Evolutionary conservation across 2,329 filamentous ascomycete species (phyloP), one percentile per base, ranked within the genome.

Genomic region (Ceratocystiopsis sp.): DNA sequence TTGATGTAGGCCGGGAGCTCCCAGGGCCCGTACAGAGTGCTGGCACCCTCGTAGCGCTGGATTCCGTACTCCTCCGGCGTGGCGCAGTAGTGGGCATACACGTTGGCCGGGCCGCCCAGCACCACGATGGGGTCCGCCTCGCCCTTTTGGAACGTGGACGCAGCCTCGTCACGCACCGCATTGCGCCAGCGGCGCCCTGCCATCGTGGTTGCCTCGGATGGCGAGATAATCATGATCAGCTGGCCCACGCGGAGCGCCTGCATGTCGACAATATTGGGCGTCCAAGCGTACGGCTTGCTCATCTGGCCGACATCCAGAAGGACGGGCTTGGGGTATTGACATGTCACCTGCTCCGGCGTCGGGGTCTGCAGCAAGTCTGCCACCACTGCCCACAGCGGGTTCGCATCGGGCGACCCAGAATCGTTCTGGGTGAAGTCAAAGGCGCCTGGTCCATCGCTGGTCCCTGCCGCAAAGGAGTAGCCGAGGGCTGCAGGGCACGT

Each of bases 341-440:
- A 95, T 2, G 64, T 67, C 37, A 68, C 67, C 57, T 95, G 87
- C 42, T 75, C 66, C 7, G 73, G 58, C 2, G 71, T 75, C 0
- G 87, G 86, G 12, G 69, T 65, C 46, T 80, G 78, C 34, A 95
- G 65, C 15, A 84, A 62, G 38, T 73, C 73, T 15, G 81, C 75
- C 16, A 91, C 80, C 10, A 82, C 62, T 34, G 70, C 68, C 87
- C 87, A 95, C 15, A 94, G 59, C 0, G 83, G 83, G 49, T 82
- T 87, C 18, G 66, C 62, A 46, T 78, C 71, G 0, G 85, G 80
- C 5, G 68, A 63, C 21, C 79, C 78, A 0, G 79, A 78, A 53
- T 84, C 75, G 49, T 78, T 83, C 58, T 95, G 87, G 15, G 82
- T 86, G 57, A 96, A 95, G 60, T 96, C 89, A 54, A 94, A 93